Base-by-base conservation (phyloP, 352 stramenopile species). In the Phytophthora tubulina region DNA sequence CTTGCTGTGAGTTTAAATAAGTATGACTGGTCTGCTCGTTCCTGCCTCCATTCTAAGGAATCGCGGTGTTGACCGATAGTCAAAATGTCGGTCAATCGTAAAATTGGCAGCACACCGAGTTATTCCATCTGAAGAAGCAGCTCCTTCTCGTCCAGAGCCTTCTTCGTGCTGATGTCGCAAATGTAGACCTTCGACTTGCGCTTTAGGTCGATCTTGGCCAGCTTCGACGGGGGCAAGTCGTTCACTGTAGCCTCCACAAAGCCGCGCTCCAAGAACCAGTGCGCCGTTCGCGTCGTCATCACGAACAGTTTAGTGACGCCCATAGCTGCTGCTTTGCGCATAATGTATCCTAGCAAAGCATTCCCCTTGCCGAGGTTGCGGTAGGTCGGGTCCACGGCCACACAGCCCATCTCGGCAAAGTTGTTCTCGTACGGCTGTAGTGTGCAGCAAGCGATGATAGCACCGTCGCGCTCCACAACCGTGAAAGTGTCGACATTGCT, bases 211-310 rank as follows among this genome's bases (percentile, higher is more conserved):
- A 96, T 88, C 64, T 89, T 94, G 27, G 73, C 78, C 11, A 80
- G 76, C 78, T 96, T 96, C 13, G 85, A 93, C 35, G 78, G 72
- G 13, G 92, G 92, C n/a, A 98, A 79, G 31, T 95, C 88, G n/a
- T 94, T 82, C 30, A 99, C 89, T 6, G 76, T 74, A 8, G 95
- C 94, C 70, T 97, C 86, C 63, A 93, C 83, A 72, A 99, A 99
- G 21, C 97, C 97, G 36, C 97, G 85, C 82, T 99, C 97, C 58
- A 99, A 79, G 78, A 99, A 99, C 96, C 97, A 99, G 77, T 99
- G 96, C 72, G 98, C 98, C 15, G 97, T 99, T 76, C 97, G 93
- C 30, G 97, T 99, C 31, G 95, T 99, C 42, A 99, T 84, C n/a
- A 99, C 97, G 66, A 99, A 99, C 8, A 99, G 80, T 57, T 96